Conservation (phyloP, 2,329 filamentous ascomycete genomes). For the Venturiaceae sp. region DNA sequence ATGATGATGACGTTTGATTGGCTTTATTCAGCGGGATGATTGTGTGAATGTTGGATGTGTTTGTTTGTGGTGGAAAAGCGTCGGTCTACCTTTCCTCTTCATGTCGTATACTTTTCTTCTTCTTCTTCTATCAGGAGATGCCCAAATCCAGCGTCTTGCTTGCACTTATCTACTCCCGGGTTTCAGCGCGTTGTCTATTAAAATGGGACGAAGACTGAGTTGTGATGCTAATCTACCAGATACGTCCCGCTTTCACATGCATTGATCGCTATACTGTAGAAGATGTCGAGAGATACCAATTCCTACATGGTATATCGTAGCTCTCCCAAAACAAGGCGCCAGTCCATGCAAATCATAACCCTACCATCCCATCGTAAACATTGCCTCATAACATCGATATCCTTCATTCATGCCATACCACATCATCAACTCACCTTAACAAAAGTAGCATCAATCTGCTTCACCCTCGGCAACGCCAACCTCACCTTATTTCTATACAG, state of each 20-base stretch:
- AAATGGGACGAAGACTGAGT: background rate
- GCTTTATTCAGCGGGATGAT: no score
- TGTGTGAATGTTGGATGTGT: no score
- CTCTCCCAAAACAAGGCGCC: background rate
- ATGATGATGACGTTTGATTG: no score
- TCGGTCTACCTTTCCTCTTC: no score
- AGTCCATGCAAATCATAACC: background rate
- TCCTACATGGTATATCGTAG: background rate
- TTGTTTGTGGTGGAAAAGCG: no score
- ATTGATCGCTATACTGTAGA: no score
- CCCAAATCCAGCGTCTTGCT: no score
- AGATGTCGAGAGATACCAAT: background rate
- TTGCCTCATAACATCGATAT: no score
- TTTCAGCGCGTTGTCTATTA: no score
- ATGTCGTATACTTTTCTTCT: no score
- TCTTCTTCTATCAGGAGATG: no score
- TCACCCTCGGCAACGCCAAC: slow-evolving; percentile 75
- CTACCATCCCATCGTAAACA: background rate
- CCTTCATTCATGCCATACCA: background rate
- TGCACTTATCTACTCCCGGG: no score
- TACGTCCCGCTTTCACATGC: background rate
- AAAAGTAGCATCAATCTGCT: slow-evolving; percentile 79
- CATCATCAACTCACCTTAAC: slow-evolving; percentile 2
- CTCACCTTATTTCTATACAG: slow-evolving; percentile 91
- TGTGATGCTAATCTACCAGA: background rate